A percentile compares a stretch with the other conserved stretches of the same genome.
Conservation (phyloP, 805 yeast genomes). For the Suhomyces xylopsoci region DNA sequence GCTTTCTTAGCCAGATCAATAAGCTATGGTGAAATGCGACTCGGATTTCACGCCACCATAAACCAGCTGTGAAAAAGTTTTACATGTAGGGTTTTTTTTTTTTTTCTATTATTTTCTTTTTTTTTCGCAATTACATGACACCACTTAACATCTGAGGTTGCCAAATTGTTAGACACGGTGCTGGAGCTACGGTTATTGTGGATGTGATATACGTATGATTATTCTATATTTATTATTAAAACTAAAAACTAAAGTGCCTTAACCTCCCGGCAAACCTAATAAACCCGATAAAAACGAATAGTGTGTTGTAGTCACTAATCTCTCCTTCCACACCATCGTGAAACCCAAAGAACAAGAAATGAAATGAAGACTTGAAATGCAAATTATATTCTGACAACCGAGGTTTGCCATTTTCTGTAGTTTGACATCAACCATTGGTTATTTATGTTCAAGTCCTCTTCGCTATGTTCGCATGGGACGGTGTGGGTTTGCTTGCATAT, state of each 20-base stretch:
- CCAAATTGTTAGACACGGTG: neutral
- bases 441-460: slow-evolving; percentile 9
- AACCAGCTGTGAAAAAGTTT: neutral
- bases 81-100: neutral
- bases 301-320: neutral
- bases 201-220: neutral
- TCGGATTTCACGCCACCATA: neutral
- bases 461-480: slow-evolving; percentile 10
- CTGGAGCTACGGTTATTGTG: neutral
- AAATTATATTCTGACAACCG: slow-evolving; percentile 2
- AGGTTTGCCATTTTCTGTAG: slow-evolving; percentile 15
- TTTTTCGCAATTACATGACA: neutral
- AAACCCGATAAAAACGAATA: neutral
- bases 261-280: slow-evolving; percentile 2
- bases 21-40: neutral
- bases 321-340: neutral
- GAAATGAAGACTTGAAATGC: neutral
- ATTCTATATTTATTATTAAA: neutral
- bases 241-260: neutral
- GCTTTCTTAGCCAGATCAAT: neutral
- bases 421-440: slow-evolving; percentile 13
- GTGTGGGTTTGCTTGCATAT: slow-evolving; percentile 12
- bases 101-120: neutral
- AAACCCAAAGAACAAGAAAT: neutral
- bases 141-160: neutral